phyloP scores from a whole-genome alignment of 2,329 filamentous ascomycete species.

The Ceratocystis eucalypticola region DNA sequence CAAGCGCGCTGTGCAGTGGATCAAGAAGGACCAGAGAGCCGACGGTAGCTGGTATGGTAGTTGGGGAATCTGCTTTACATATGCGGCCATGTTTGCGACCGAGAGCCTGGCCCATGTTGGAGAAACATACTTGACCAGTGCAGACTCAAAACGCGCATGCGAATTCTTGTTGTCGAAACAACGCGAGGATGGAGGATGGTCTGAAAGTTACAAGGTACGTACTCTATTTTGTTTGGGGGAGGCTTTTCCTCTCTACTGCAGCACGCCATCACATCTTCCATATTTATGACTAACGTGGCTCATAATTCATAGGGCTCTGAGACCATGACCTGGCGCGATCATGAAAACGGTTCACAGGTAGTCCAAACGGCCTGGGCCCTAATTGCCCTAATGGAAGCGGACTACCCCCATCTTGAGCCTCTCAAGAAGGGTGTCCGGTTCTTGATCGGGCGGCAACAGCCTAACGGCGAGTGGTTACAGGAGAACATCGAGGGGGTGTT shows the following conservation, averaged over 20 bases:
- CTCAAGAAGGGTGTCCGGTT: constrained; percentile 63
- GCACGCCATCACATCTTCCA: too few relatives aligned
- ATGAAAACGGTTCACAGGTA: constrained; percentile 64
- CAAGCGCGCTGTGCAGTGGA: constrained; percentile 61
- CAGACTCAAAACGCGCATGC: constrained; percentile 59
- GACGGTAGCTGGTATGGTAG: constrained; percentile 97
- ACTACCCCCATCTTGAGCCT: constrained; percentile 60
- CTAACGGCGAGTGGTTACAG: constrained; percentile 87
- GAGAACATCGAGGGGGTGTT: constrained; percentile 97
- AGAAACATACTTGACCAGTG: constrained; percentile 65
- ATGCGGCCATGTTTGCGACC: constrained; percentile 90
- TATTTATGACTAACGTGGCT: constrained; percentile 5
- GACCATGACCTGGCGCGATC: constrained; percentile 59
- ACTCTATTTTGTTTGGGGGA: neutral
- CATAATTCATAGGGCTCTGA: constrained; percentile 51
- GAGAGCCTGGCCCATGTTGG: constrained; percentile 72
- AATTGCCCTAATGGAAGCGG: constrained; percentile 68
- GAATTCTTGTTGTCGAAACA: constrained; percentile 78
- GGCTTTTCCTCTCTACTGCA: neutral
- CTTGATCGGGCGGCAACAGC: constrained; percentile 71
- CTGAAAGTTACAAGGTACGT: constrained; percentile 69
- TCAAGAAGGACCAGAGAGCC: constrained; percentile 59
- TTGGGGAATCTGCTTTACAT: constrained; percentile 98
- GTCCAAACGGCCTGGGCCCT: constrained; percentile 90
- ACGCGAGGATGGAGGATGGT: constrained; percentile 85